phyloP scores from a whole-genome alignment of 2,329 filamentous ascomycete genomes.

The Amauroascus verrucosus region DNA sequence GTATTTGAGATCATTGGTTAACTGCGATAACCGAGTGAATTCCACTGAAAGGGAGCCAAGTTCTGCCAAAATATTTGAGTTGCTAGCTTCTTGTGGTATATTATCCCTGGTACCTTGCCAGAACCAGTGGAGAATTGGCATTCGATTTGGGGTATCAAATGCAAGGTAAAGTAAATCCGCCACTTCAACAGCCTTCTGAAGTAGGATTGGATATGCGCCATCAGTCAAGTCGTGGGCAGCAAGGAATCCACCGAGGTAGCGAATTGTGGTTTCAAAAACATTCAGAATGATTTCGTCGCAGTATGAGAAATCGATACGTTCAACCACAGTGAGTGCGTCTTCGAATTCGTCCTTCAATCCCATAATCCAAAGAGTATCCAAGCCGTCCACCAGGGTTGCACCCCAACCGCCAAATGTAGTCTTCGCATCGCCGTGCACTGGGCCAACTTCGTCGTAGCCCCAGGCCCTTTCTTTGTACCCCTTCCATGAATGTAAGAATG shows the following conservation, averaged over 20 bases:
- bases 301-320: constrained; percentile 44
- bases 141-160: constrained; percentile 25
- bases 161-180: constrained; percentile 45
- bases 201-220: constrained; percentile 30
- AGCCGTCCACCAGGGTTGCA: constrained; percentile 49
- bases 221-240: constrained; percentile 45
- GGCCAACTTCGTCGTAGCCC: constrained; percentile 49
- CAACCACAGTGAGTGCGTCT: constrained; percentile 42
- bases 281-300: constrained; percentile 24
- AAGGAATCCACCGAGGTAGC: constrained; percentile 45
- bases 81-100: constrained; percentile 21
- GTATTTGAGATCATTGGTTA: constrained; percentile 31
- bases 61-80: constrained; percentile 26
- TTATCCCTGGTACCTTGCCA: constrained; percentile 19
- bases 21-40: constrained; percentile 33
- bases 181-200: constrained; percentile 45
- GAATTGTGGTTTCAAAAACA: constrained; percentile 44
- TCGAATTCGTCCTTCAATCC: constrained; percentile 48
- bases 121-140: constrained; percentile 21
- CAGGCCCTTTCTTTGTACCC: constrained; percentile 55
- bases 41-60: constrained; percentile 34
- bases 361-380: constrained; percentile 57
- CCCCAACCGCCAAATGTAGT: constrained; percentile 55
- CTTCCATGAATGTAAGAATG: constrained; percentile 48
- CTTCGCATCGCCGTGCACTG: constrained; percentile 43